These are phyloP conservation scores for Microascus cirrosus DNA, from an alignment of 2,329 filamentous ascomycete species.

Conservation along the genomic window DNA sequence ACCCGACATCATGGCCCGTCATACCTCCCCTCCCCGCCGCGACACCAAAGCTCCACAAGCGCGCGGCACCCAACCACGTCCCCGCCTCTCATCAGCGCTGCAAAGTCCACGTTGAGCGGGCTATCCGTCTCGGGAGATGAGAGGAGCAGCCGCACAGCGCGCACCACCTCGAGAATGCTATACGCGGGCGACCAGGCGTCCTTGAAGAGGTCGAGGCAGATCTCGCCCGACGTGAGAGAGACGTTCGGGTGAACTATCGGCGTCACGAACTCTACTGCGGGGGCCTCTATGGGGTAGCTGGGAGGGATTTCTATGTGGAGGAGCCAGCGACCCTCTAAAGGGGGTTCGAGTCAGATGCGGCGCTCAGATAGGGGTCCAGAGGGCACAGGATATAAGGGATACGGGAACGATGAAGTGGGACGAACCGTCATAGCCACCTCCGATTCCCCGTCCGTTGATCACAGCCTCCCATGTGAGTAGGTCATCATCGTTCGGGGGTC, in stretches of 20 bases:
- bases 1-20: conserved; percentile 4
- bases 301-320: conserved; percentile 65
- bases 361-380: neutral
- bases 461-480: conserved; percentile 49
- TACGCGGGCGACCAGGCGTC: conserved; percentile 79
- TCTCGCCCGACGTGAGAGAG: conserved; percentile 63
- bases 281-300: conserved; percentile 69
- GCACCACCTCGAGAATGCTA: conserved; percentile 63
- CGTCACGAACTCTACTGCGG: conserved; percentile 71
- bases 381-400: neutral
- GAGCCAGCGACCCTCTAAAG: conserved; percentile 64
- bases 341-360: neutral
- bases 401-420: neutral
- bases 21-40: conserved; percentile 14
- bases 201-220: conserved; percentile 81
- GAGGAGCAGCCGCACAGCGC: conserved; percentile 61
- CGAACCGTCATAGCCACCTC: conserved; percentile 41
- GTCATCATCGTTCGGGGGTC: conserved; percentile 40
- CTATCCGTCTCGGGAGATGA: conserved; percentile 58
- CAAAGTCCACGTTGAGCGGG: conserved; percentile 71
- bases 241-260: conserved; percentile 78
- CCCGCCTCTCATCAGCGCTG: conserved; percentile 56
- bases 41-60: conserved; percentile 62
- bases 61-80: conserved; percentile 57
- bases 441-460: conserved; percentile 45